These are phyloP conservation scores for Laburnicola sp. DNA, from an alignment of 2,329 filamentous ascomycete genomes.

Conservation along the genomic window DNA sequence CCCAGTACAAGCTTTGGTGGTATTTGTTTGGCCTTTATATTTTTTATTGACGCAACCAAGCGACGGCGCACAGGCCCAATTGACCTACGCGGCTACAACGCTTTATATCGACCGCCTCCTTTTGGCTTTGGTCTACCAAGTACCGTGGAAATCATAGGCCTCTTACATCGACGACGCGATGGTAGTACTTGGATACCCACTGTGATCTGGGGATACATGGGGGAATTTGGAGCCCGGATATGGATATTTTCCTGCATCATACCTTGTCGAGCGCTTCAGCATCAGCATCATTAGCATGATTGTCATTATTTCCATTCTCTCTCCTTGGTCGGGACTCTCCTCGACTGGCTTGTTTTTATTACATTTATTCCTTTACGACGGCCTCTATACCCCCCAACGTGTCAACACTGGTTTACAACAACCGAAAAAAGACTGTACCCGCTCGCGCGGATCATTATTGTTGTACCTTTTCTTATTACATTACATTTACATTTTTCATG, in stretches of 20 bases:
- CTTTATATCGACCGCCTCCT: slow-evolving; percentile 17
- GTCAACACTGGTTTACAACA: slow-evolving; percentile 18
- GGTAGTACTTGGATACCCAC: slow-evolving; percentile 17
- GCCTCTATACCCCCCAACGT: slow-evolving; percentile 38
- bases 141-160: slow-evolving; percentile 23
- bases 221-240: slow-evolving; percentile 15
- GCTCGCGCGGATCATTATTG: slow-evolving; percentile 46
- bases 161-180: slow-evolving; percentile 19
- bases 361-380: slow-evolving; percentile 23
- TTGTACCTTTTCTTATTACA: slow-evolving; percentile 17
- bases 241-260: slow-evolving; percentile 22
- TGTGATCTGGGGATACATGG: slow-evolving; percentile 16
- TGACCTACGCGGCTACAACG: slow-evolving; percentile 18
- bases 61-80: slow-evolving; percentile 15
- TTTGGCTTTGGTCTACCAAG: slow-evolving; percentile 19
- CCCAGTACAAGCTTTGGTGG: slow-evolving; percentile 8
- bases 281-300: slow-evolving; percentile 38
- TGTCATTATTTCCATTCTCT: slow-evolving; percentile 21
- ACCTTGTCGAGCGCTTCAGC: slow-evolving; percentile 24
- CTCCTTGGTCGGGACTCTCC: slow-evolving; percentile 20
- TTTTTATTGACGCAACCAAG: slow-evolving; percentile 13
- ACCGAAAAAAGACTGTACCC: slow-evolving; percentile 46
- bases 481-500: too few relatives aligned
- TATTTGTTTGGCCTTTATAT: slow-evolving; percentile 17
- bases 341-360: slow-evolving; percentile 19